Base-by-base conservation (phyloP, 2,329 filamentous ascomycete genomes). In the Phyllosticta citribraziliensis region DNA sequence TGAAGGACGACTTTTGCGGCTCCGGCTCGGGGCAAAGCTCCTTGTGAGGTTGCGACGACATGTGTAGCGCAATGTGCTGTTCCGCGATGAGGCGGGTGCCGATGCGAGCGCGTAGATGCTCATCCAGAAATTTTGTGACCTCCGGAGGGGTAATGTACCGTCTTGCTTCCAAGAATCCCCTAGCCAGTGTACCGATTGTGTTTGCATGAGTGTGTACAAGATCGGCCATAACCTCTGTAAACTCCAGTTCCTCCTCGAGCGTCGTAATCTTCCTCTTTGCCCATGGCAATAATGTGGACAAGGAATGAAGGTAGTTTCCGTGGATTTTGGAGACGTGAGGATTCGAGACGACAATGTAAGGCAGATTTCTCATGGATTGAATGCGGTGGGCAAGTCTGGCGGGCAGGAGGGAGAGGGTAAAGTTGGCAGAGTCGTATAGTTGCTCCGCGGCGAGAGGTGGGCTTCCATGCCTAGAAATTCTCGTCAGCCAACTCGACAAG, bases 291-390 rank as follows among this genome's bases (percentile, higher is more conserved):
- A 99, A 81, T 0, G 91, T 96, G 2, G 89, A 93, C 20, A 99
- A 80, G 2, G 91, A 96, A 75, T 97, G 92, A 53, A 96, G 81
- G 74, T 99, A 99, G 75, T 97, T 97, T 75, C 89, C 87, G 79
- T 97, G 96, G 66, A 99, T 99, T 69, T 88, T 87, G 25, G 88
- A 89, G 67, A 99, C 91, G 72, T 97, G 91, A 0, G 91, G 90
- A 72, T 99, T 97, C n/a, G 93, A 92, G 25, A 99, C 94, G 60
- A 99, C 93, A 65, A 99, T 97, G 75, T 93, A 99, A 0, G 94
- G 94, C 9, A 99, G 84, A 72, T 96, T 96, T 65, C 92, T 88
- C 19, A 99, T 80, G 52, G 91, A 91, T 73, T 96, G 89, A 65
- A 99, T 96, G 61, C 94, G 90, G 72, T 95, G 91, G 25, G 94